Percentiles rank a stretch among this genome's conserved stretches.
Conservation (phyloP, 2,329 filamentous ascomycete genomes). For the Emergomyces orientalis region DNA sequence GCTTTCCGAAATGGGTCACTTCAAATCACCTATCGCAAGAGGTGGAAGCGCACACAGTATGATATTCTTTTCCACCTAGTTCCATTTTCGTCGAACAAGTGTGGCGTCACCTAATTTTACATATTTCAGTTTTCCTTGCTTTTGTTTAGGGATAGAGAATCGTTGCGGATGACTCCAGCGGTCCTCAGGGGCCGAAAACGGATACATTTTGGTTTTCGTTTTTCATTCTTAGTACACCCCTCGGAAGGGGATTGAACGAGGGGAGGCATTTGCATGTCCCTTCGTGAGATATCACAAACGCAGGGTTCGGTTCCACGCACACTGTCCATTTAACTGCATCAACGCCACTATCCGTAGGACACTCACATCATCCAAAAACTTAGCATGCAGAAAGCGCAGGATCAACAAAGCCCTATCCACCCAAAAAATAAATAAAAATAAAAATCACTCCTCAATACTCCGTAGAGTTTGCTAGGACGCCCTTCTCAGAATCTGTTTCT, state of each 20-base stretch:
- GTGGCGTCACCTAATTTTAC: no score
- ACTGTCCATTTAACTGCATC: background rate
- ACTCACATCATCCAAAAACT: background rate
- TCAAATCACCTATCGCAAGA: background rate
- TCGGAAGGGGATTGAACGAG: background rate
- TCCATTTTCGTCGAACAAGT: background rate
- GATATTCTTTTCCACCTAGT: background rate
- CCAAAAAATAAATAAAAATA: no score
- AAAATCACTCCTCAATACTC: no score
- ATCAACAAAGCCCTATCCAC: background rate
- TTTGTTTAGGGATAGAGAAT: no score
- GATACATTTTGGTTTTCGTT: background rate
- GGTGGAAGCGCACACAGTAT: background rate
- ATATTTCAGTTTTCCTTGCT: no score
- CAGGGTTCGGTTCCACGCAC: background rate
- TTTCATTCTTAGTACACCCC: background rate
- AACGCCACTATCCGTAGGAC: background rate
- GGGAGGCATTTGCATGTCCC: background rate
- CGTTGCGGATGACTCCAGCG: no score
- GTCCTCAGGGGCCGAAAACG: no score
- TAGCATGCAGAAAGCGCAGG: no score
- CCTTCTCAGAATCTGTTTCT: no score
- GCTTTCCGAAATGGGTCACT: background rate
- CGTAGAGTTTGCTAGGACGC: no score
- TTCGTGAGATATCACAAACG: background rate